These are phyloP conservation scores for Ulmus americana DNA, from an alignment of 331 rosid genomes.

Conservation along the genomic window DNA sequence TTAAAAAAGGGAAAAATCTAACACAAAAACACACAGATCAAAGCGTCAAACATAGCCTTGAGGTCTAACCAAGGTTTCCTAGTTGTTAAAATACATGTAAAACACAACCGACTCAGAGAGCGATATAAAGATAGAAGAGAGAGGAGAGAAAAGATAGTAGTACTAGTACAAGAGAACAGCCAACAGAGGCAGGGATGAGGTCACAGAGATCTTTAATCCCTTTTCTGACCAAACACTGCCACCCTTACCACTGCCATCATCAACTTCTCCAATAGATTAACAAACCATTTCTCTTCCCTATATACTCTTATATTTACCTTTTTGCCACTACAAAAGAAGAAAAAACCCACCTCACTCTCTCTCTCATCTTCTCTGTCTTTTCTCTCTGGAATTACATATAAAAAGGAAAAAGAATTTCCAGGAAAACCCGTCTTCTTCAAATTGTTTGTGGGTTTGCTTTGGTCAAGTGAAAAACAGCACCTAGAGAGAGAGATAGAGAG, in stretches of 20 bases:
- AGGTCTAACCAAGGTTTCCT: conserved; percentile 23
- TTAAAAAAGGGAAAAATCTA: background rate
- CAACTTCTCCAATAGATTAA: conserved; percentile 35
- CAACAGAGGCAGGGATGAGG: conserved; percentile 50
- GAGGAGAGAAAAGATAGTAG: background rate
- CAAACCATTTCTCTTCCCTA: conserved; percentile 42
- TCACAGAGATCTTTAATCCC: conserved; percentile 55
- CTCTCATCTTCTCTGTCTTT: conserved; percentile 4
- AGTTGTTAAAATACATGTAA: conserved; percentile 16
- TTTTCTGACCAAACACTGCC: conserved; percentile 73
- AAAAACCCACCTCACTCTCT: background rate
- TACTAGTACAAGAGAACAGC: conserved; percentile 37
- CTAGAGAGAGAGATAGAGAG: conserved; percentile 29
- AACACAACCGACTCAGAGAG: background rate
- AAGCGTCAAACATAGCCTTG: background rate
- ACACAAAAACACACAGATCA: background rate
- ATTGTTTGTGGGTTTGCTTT: conserved; percentile 1
- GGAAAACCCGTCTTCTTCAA: conserved; percentile 22
- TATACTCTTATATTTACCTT: conserved; percentile 15
- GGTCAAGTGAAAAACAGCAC: conserved; percentile 34
- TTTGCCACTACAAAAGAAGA: conserved; percentile 2
- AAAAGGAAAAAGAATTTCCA: conserved; percentile 25
- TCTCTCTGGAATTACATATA: background rate
- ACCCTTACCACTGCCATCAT: conserved; percentile 51
- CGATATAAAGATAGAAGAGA: conserved; percentile 1